These are phyloP conservation scores for Dujonia santamariae DNA, from an alignment of 1,139 yeast species.

Conservation along the genomic window DNA sequence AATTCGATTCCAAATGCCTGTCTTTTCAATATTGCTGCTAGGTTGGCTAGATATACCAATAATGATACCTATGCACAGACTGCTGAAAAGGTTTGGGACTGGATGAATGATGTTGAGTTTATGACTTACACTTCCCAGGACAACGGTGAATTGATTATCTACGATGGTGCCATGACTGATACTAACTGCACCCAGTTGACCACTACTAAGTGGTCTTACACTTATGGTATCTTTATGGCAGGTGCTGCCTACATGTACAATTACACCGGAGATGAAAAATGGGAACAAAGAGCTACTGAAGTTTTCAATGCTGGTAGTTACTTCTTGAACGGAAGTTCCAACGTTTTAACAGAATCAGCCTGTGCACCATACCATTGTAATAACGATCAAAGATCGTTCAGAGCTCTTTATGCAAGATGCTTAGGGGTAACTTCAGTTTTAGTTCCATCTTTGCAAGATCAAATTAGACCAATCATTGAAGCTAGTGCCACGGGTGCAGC, in stretches of 20 bases:
- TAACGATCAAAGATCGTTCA: constrained; percentile 75
- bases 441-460: constrained; percentile 47
- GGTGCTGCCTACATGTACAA: constrained; percentile 75
- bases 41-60: constrained; percentile 70
- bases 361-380: constrained; percentile 57
- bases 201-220: constrained; percentile 68
- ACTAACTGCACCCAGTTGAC: constrained; percentile 56
- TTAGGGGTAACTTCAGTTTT: constrained; percentile 58
- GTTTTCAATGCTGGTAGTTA: constrained; percentile 50
- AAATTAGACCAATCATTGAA: constrained; percentile 42
- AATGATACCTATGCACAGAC: constrained; percentile 61
- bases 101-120: constrained; percentile 55
- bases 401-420: constrained; percentile 67
- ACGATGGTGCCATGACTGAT: constrained; percentile 68
- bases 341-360: constrained; percentile 63
- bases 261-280: constrained; percentile 50
- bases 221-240: constrained; percentile 69
- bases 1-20: constrained; percentile 79
- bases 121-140: constrained; percentile 23
- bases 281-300: constrained; percentile 53
- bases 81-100: constrained; percentile 66
- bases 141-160: constrained; percentile 40
- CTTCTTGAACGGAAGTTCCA: constrained; percentile 40
- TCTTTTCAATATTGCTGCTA: constrained; percentile 72
- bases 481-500: constrained; percentile 68